Percentiles rank a stretch among this genome's conserved stretches.
Evolutionary conservation across 139 green algal genomes (phyloP).

Genomic region (Chlamydomonas sphaeroides): DNA sequence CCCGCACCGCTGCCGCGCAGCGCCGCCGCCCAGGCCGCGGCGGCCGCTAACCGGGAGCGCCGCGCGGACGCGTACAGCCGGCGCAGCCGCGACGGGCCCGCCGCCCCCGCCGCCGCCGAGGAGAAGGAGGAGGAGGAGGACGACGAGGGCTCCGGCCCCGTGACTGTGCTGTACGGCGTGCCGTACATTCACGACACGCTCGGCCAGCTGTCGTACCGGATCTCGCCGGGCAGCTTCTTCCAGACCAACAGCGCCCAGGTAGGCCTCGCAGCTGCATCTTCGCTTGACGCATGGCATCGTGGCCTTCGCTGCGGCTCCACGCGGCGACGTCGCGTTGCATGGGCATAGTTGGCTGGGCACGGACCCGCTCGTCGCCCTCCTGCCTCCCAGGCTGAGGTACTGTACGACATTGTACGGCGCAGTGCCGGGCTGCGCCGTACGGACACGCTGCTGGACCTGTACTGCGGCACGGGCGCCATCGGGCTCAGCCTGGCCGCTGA

Average conservation of each 20-base stretch:
- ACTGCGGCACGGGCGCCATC: conserved; percentile 87
- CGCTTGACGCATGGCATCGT: too few species aligned
- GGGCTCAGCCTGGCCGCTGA: conserved; percentile 72
- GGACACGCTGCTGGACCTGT: conserved; percentile 84
- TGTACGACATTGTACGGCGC: conserved; percentile 74
- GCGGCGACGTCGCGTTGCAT: too few species aligned
- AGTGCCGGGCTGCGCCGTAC: conserved; percentile 44
- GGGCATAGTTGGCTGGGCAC: too few species aligned
- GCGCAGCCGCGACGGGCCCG: background rate
- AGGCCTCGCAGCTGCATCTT: too few species aligned
- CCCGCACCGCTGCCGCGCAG: background rate
- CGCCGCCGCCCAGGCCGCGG: background rate
- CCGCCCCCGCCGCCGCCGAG: background rate
- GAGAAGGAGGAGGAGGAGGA: background rate
- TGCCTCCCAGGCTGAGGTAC: conserved; percentile 75
- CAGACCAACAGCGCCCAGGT: conserved; percentile 90
- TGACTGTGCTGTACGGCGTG: conserved; percentile 23
- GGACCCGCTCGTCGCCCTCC: too few species aligned
- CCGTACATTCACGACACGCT: conserved; percentile 47
- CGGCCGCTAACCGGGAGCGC: too few species aligned
- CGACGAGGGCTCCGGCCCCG: background rate
- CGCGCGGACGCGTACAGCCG: too few species aligned
- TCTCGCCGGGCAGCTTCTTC: conserved; percentile 88
- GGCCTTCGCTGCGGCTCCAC: too few species aligned
- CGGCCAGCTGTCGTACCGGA: conserved; percentile 70